Base-by-base conservation (phyloP, 2,329 filamentous ascomycete species). In the Botrytis aclada region DNA sequence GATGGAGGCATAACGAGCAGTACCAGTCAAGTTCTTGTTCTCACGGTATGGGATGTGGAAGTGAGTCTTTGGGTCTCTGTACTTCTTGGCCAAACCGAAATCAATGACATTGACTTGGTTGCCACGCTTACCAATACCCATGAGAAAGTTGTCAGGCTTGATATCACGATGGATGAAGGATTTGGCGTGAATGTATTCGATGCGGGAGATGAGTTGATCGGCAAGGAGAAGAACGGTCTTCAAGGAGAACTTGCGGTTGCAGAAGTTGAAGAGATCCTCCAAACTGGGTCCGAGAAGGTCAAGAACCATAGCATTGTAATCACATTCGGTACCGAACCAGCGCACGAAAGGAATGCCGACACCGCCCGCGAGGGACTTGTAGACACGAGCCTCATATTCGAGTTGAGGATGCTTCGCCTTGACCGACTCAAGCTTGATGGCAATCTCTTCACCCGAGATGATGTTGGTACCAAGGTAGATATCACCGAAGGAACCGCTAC, bases 1-100 rank as follows among this genome's bases (percentile, higher is more conserved):
- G 87, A 99, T 99, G 76, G 93, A 97, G 76, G 96, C 96, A 85
- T 99, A 99, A 83, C 96, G 95, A 80, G 96, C 96, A 80, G 96
- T 99, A 83, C 96, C 96, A 71, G 96, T 99, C 84, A 99, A 87
- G 89, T 98, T 98, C 93, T 99, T 98, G 92, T 98, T 98, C 93
- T 98, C 96, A 86, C 96, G 92, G 88, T 99, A 98, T 64, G 96
- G 96, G 75, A 98, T 99, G 85, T 99, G 96, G 87, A 98, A 98
- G 86, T 98, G 95, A 74, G 96, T 98, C 92, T 99, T 99, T 74
- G 96, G 96, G 87, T 98, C 96, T 78, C 96, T 93, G 87, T 98
- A 99, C 87, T 98, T 98, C 92, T 98, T 99, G 82, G 96, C 96
- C 78, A 99, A 87, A 88, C 96, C 96, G 80, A 99, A 99, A 84